Conservation (phyloP, 345 rosid species). For the Linum trigynum region DNA sequence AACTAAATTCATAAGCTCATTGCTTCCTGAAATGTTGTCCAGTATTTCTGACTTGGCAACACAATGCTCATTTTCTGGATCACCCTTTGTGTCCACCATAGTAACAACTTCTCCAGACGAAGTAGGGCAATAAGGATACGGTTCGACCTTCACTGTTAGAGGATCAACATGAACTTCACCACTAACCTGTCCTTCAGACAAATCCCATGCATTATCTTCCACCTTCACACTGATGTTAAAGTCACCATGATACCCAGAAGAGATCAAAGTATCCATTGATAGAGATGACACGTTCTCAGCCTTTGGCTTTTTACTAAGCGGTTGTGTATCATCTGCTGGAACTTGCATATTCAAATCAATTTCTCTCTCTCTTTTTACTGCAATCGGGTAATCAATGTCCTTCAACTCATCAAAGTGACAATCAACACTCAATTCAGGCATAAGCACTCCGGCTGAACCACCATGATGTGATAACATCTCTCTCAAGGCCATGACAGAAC, state of each 20-base stretch:
- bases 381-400: slow-evolving; percentile 26
- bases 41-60: slow-evolving; percentile 21
- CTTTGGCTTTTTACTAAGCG: slow-evolving; percentile 57
- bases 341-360: slow-evolving; percentile 79
- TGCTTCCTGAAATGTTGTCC: slow-evolving; percentile 41
- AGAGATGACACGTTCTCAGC: slow-evolving; percentile 39
- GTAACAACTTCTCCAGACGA: slow-evolving; percentile 39
- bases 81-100: slow-evolving; percentile 29
- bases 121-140: slow-evolving; percentile 26
- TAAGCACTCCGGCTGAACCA: slow-evolving; percentile 81
- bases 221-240: slow-evolving; percentile 30
- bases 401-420: slow-evolving; percentile 40
- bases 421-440: slow-evolving; percentile 46
- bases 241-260: slow-evolving; percentile 31
- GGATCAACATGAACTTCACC: slow-evolving; percentile 42
- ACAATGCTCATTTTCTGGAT: slow-evolving; percentile 36
- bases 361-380: slow-evolving; percentile 51
- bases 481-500: slow-evolving; percentile 93
- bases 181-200: slow-evolving; percentile 40
- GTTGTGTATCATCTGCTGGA: slow-evolving; percentile 48
- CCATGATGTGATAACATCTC: slow-evolving; percentile 94
- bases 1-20: slow-evolving; percentile 55
- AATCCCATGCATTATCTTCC: slow-evolving; percentile 34
- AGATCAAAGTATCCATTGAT: slow-evolving; percentile 22
- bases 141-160: slow-evolving; percentile 43